Percentiles rank a stretch among this genome's conserved stretches.
phyloP scores from a whole-genome alignment of 2,329 filamentous ascomycete species.

The Dactylonectria macrodidyma region DNA sequence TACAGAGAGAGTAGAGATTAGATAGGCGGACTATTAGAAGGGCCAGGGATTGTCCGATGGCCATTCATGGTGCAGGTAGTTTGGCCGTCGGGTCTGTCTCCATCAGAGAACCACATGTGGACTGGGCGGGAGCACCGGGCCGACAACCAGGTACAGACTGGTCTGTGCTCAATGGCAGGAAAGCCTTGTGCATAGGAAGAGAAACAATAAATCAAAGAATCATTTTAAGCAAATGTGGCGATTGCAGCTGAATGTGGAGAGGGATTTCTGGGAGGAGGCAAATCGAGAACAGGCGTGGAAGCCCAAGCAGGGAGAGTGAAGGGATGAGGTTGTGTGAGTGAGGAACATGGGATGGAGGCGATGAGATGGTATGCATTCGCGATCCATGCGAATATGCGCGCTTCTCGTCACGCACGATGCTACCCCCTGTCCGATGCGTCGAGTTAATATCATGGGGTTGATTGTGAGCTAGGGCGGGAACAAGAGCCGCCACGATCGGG shows the following conservation, averaged over 20 bases:
- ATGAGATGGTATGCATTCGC: slow-evolving; percentile 26
- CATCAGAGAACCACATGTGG: not conserved
- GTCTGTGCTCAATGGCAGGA: not conserved
- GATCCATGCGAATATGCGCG: slow-evolving; percentile 4
- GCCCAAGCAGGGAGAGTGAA: not conserved
- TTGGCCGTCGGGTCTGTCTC: slow-evolving; percentile 3
- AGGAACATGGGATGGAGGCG: not conserved
- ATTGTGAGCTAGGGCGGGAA: not conserved
- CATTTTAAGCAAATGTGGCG: not conserved
- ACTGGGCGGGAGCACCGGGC: slow-evolving; percentile 23
- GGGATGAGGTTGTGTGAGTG: slow-evolving; percentile 5
- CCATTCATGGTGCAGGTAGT: not conserved
- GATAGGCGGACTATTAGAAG: not conserved
- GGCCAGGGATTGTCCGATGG: not conserved
- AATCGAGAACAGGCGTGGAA: not conserved
- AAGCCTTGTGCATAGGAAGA: not conserved
- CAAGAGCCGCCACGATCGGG: not conserved
- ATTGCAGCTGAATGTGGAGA: not conserved
- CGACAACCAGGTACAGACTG: slow-evolving; percentile 10
- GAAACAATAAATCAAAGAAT: not conserved
- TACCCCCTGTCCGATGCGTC: slow-evolving; percentile 11
- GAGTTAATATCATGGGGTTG: not conserved
- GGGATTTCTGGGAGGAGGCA: not conserved
- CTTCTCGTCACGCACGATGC: not conserved
- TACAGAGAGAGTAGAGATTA: not conserved